Conservation (phyloP, 345 rosid species). For the Boechera retrofracta region DNA sequence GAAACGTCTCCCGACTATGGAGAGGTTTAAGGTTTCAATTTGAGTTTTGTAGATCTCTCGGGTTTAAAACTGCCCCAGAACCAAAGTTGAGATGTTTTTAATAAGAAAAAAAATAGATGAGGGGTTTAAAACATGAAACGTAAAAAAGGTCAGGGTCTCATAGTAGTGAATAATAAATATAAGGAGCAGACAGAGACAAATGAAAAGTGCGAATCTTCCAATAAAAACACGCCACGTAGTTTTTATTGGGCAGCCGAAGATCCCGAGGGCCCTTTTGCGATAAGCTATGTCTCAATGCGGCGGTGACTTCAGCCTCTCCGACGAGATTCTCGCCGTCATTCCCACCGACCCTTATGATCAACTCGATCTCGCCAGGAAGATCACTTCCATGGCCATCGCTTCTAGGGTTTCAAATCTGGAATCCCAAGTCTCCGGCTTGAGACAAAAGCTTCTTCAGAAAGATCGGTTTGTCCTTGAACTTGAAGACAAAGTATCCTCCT, state of each 20-base stretch:
- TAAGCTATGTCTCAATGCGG: slow-evolving; percentile 41
- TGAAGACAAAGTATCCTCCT: slow-evolving; percentile 53
- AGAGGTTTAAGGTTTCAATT: not conserved
- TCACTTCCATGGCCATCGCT: slow-evolving; percentile 94
- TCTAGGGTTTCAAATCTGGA: slow-evolving; percentile 88
- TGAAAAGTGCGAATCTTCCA: slow-evolving; percentile 11
- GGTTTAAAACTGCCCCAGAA: not conserved
- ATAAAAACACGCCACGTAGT: slow-evolving; percentile 28
- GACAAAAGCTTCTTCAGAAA: slow-evolving; percentile 63
- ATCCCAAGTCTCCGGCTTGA: slow-evolving; percentile 61
- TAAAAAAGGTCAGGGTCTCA: slow-evolving; percentile 19
- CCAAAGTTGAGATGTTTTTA: not conserved
- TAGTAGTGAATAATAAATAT: not conserved
- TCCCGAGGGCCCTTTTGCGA: slow-evolving; percentile 37
- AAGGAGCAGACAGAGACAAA: slow-evolving; percentile 8
- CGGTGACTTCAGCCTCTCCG: slow-evolving; percentile 65
- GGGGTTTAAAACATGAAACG: not conserved
- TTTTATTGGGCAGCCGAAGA: not conserved
- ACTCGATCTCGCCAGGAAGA: slow-evolving; percentile 96
- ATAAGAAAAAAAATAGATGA: not conserved
- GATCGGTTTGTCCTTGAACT: slow-evolving; percentile 67
- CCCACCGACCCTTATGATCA: slow-evolving; percentile 92
- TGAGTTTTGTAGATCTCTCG: not conserved
- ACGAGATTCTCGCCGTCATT: slow-evolving; percentile 78
- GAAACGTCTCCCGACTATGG: no score